A percentile compares a stretch with the other conserved stretches of the same genome.
Evolutionary conservation across 495 filamentous ascomycete species (phyloP).

Genomic region (Recurvomyces mirabilis): DNA sequence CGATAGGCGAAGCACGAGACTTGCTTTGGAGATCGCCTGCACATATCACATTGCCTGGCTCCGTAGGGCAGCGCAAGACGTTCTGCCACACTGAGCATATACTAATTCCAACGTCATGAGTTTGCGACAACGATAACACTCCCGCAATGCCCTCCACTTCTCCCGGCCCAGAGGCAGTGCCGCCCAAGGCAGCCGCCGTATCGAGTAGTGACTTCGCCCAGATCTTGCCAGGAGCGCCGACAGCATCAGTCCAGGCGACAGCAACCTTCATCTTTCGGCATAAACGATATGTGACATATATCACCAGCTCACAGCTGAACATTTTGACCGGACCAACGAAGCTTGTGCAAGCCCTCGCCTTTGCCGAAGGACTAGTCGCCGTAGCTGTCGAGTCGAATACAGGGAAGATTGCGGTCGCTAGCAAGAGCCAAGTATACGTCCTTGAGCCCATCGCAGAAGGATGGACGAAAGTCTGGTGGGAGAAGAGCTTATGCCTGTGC

Average conservation of each 20-base stretch:
- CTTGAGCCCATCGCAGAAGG: constrained; percentile 49
- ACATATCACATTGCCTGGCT: no score
- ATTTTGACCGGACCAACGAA: constrained; percentile 42
- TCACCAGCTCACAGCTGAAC: constrained; percentile 76
- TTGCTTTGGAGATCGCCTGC: no score
- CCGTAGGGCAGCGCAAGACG: no score
- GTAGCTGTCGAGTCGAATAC: constrained; percentile 25
- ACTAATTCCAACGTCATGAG: no score
- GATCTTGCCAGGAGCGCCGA: constrained; percentile 14
- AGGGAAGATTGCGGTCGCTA: constrained; percentile 61
- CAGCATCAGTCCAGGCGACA: constrained; percentile 8
- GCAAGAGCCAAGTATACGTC: constrained; percentile 10
- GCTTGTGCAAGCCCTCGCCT: constrained; percentile 60
- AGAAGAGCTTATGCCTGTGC: constrained; percentile 29
- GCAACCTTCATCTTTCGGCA: constrained; percentile 16
- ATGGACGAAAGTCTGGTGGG: constrained; percentile 47
- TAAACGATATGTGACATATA: constrained; percentile 45
- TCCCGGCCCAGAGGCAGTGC: neutral
- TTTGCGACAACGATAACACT: constrained; percentile 1
- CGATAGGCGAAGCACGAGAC: no score
- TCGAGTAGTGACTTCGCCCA: constrained; percentile 15
- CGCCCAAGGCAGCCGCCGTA: no score
- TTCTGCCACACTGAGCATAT: no score
- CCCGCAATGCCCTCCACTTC: constrained; percentile 14
- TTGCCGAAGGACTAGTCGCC: constrained; percentile 51